phyloP scores from a whole-genome alignment of 1,284 basidiomycete species.

The Boletellus deceptivus region DNA sequence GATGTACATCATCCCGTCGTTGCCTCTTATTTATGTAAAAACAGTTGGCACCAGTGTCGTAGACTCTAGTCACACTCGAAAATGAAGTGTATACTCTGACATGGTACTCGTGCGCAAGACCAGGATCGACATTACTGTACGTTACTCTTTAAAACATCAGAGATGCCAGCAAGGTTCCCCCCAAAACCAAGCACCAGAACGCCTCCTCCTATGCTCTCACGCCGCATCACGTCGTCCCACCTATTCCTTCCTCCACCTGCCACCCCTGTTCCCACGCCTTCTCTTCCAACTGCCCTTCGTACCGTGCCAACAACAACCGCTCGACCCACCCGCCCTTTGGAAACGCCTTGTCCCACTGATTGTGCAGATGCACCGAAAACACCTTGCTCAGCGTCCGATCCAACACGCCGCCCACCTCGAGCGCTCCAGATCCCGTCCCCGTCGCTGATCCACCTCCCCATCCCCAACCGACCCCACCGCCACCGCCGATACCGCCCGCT shows the following conservation, averaged over 20 bases:
- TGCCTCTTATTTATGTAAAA: too few relatives aligned
- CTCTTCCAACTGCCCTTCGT: slow-evolving; percentile 44
- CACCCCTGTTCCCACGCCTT: not conserved
- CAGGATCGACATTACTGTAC: not conserved
- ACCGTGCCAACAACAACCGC: slow-evolving; percentile 63
- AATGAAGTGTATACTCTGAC: too few relatives aligned
- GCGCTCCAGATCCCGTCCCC: slow-evolving; percentile 38
- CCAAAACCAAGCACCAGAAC: too few relatives aligned
- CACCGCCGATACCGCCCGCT: slow-evolving; percentile 30
- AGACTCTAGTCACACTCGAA: too few relatives aligned
- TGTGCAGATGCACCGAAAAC: slow-evolving; percentile 88
- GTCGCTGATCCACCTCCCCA: too few relatives aligned
- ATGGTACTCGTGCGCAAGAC: too few relatives aligned
- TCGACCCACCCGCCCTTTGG: slow-evolving; percentile 81
- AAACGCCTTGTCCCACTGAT: slow-evolving; percentile 88
- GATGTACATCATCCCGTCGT: too few relatives aligned
- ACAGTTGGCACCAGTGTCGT: not conserved
- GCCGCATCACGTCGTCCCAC: not conserved
- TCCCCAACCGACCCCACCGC: too few relatives aligned
- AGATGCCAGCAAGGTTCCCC: not conserved
- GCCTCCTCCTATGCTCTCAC: not conserved
- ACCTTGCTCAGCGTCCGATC: slow-evolving; percentile 66
- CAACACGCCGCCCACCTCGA: slow-evolving; percentile 64
- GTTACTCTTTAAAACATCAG: not conserved
- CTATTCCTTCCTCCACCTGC: not conserved